Base-by-base conservation (phyloP, 768 basidiomycete genomes). In the Cyclocybe aegerita region DNA sequence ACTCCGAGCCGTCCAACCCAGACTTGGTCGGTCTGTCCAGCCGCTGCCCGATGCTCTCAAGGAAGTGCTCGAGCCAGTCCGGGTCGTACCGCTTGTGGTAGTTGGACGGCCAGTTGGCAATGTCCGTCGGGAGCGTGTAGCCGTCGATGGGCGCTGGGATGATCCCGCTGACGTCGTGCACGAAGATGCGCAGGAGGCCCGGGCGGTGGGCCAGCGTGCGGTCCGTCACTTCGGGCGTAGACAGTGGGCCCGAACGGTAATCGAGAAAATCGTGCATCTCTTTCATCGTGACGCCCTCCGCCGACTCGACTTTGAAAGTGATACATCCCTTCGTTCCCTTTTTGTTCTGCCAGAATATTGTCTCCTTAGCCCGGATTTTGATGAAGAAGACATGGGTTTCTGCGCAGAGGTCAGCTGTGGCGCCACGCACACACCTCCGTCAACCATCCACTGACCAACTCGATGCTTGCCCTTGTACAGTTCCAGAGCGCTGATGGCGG, bases 401-500 rank as follows among this genome's bases (percentile, higher is more conserved):
- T 58, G 30, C 1, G 23, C 7, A 39, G 9, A n/a, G 14, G 15
- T 10, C 30, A 23, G 23, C 23, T 23, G 23, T 23, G 23, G 23
- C 23, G 23, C 5, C 23, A 23, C 23, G 2, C 23, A 23, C 23
- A 23, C 23, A 23, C 23, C 23, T 23, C 23, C 23, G 23, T 2
- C 23, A 23, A 23, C 23, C 23, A 23, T 23, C 23, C 8, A 56
- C 50, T 8, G 17, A 58, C 57, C 37, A 4, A 58, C 46, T 43
- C 57, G 38, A 16, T 43, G 39, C 35, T 49, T 58, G 11, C 50
- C 57, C 38, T 47, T 49, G 9, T 32, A 37, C 4, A 58, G 45
- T 41, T 54, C 38, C 12, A 58, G 53, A 4, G 57, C 57, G 36
- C 53, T 54, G 39, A 58, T 54, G 6, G 57, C 57, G 9, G 57